Evolutionary conservation across 257 asterid genomes (phyloP).

Genomic region (Solanum dulcamara): DNA sequence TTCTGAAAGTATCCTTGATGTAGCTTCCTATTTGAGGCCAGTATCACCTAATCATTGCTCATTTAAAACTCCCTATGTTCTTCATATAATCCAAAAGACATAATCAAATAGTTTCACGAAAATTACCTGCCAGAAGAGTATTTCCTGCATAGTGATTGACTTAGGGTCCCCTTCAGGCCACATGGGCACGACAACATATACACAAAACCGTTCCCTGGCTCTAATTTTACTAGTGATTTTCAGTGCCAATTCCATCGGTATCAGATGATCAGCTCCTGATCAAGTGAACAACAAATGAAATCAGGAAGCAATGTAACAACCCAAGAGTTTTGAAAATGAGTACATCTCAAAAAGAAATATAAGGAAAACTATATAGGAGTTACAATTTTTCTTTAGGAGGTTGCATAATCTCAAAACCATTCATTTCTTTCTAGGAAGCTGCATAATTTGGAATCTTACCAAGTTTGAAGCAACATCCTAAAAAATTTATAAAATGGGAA

Average conservation of each 20-base stretch:
- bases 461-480: neutral
- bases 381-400: neutral
- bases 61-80: neutral
- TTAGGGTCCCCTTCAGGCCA: slow-evolving; percentile 96
- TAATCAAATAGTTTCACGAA: neutral
- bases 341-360: neutral
- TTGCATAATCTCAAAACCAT: neutral
- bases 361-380: neutral
- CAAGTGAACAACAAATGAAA: neutral
- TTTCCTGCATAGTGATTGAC: slow-evolving; percentile 72
- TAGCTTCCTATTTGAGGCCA: neutral
- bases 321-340: neutral
- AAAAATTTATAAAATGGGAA: neutral
- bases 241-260: slow-evolving; percentile 71
- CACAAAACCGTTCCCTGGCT: slow-evolving; percentile 69
- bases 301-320: neutral
- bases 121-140: slow-evolving; percentile 91
- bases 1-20: neutral
- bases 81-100: neutral
- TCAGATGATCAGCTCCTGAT: slow-evolving; percentile 83
- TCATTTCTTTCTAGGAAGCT: neutral
- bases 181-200: slow-evolving; percentile 73
- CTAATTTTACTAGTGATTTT: slow-evolving; percentile 72
- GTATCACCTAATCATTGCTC: neutral
- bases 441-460: neutral